phyloP scores from a whole-genome alignment of 352 stramenopile species.

The Phytophthora tubulina region DNA sequence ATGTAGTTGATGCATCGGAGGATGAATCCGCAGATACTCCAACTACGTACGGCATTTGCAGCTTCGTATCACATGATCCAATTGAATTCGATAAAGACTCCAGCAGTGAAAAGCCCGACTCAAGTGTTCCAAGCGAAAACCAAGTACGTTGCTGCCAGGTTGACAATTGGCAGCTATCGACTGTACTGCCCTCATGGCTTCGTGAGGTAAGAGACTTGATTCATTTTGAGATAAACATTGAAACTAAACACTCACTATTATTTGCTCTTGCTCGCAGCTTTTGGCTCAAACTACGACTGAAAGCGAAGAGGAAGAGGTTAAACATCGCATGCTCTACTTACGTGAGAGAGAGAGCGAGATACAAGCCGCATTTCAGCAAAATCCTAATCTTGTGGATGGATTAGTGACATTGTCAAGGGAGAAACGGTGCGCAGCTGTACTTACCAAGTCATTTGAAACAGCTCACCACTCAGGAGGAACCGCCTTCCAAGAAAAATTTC shows the following conservation, averaged over 20 bases:
- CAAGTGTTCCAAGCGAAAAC: background rate
- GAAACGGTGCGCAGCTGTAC: constrained; percentile 13
- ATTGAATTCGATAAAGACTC: background rate
- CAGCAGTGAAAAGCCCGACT: background rate
- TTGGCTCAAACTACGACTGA: constrained; percentile 31
- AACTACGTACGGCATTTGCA: constrained; percentile 10
- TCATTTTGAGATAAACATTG: background rate
- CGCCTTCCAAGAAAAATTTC: constrained; percentile 26
- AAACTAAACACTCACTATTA: background rate
- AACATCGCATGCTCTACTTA: constrained; percentile 20
- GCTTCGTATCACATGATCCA: constrained; percentile 28
- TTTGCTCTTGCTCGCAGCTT: constrained; percentile 16
- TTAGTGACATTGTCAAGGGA: constrained; percentile 31
- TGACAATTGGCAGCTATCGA: constrained; percentile 28
- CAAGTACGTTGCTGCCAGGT: constrained; percentile 18
- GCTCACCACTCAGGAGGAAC: constrained; percentile 10
- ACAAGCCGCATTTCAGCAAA: constrained; percentile 31
- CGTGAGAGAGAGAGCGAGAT: constrained; percentile 25
- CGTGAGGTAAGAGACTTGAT: constrained; percentile 25
- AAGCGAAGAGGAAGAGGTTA: constrained; percentile 28
- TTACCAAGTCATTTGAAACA: constrained; percentile 26
- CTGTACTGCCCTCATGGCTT: constrained; percentile 30
- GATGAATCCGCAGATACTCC: background rate
- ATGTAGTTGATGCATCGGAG: background rate
- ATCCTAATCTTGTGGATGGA: constrained; percentile 12